Conservation (phyloP, 129 eudicot species). For the Lactuca sativa region DNA sequence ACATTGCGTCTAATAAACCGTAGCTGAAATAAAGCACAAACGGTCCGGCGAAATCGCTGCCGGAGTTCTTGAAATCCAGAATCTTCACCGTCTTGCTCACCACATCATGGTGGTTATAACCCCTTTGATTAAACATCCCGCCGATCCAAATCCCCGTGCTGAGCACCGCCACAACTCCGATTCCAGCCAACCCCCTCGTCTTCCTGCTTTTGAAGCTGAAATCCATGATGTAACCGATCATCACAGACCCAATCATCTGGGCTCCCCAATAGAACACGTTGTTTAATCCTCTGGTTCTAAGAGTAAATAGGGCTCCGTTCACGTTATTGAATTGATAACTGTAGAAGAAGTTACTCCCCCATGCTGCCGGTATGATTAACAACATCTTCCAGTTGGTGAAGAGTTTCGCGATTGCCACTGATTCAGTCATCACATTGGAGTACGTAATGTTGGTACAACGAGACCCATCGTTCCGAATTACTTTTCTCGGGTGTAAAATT, state of each 20-base stretch:
- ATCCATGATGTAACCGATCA: slow-evolving; percentile 81
- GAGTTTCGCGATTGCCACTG: slow-evolving; percentile 46
- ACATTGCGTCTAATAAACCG: slow-evolving; percentile 91
- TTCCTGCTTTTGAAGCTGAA: slow-evolving; percentile 81
- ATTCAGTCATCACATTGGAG: slow-evolving; percentile 54
- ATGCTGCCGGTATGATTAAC: slow-evolving; percentile 80
- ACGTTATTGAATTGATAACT: slow-evolving; percentile 90
- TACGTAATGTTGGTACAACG: slow-evolving; percentile 68
- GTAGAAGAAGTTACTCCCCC: slow-evolving; percentile 94
- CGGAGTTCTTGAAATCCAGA: slow-evolving; percentile 70
- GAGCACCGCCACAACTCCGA: slow-evolving; percentile 66
- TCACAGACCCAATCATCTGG: slow-evolving; percentile 91
- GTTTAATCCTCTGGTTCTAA: slow-evolving; percentile 85
- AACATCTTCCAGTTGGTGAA: slow-evolving; percentile 89
- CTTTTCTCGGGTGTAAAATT: slow-evolving; percentile 78
- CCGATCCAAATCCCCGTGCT: slow-evolving; percentile 95
- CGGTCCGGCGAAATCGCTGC: slow-evolving; percentile 65
- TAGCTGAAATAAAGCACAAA: slow-evolving; percentile 70
- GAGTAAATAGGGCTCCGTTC: slow-evolving; percentile 70
- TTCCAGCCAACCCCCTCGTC: slow-evolving; percentile 68
- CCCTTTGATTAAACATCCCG: slow-evolving; percentile 75
- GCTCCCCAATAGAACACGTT: slow-evolving; percentile 98
- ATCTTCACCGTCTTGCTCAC: slow-evolving; percentile 8
- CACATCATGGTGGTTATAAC: slow-evolving; percentile 44
- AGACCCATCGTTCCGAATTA: slow-evolving; percentile 78